Evolutionary conservation across 108 stramenopile species (phyloP), one percentile per base, ranked within the genome.

Genomic region (Fragilariopsis cylindrus): DNA sequence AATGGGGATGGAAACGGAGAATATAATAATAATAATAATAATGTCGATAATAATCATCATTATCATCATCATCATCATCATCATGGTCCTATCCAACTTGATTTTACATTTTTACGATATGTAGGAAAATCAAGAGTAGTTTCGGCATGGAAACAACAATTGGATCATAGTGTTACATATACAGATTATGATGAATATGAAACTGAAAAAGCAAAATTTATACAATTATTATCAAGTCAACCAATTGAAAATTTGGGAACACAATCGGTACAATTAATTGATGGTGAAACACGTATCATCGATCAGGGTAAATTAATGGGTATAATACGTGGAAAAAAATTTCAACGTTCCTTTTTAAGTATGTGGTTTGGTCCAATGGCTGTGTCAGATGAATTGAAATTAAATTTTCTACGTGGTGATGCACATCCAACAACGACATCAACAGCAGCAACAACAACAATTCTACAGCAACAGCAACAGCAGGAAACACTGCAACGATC

Each of bases 281-380:
- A 71, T 7, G 71, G 72, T 49, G 70, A 75, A 30, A 81, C 80
- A 12, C 50, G 68, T 48, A 63, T 81, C 62, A 54, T 76, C 49
- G 75, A 81, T 66, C 80, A 81, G 60, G 80, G 80, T 3, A 41
- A 48, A 19, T 43, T 55, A 19, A 75, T 65, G 63, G 80, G 80
- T 21, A 60, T 42, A 7, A 72, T 81, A 21, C 55, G 8, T 4
- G 75, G 80, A 21, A 47, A 66, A 15, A 60, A 81, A 30, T 81
- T 81, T 52, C 80, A 81, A 67, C 48, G 64, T 13, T 57, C 75
- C 47, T 81, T 81, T 52, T 48, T 81, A 40, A 81, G 75, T 65
- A 81, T 81, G 80, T 81, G 80, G 80, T 76, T 81, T 72, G 80
- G 80, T n/a, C 48, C 60, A 42, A 53, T 48, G 39, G 69, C 75